Percentiles rank a stretch among this genome's conserved stretches.
Evolutionary conservation across 2,329 filamentous ascomycete genomes (phyloP).

Genomic region (Colletotrichum scovillei): DNA sequence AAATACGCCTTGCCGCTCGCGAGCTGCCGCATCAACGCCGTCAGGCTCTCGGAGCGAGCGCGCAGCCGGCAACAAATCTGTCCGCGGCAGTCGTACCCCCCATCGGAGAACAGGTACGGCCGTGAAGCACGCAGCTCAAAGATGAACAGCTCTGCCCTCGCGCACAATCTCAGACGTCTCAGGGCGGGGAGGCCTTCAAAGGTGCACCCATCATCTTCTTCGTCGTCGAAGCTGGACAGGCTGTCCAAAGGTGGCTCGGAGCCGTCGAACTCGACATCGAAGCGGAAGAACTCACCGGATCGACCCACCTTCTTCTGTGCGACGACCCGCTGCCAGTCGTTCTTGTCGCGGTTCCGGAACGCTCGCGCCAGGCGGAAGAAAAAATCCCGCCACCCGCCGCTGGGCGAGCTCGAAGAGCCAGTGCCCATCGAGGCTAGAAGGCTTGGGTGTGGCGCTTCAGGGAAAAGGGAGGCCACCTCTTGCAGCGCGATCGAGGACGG

Average conservation of each 20-base stretch:
- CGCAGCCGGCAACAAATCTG: neutral
- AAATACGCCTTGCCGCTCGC: neutral
- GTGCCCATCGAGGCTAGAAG: conserved; percentile 38
- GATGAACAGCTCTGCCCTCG: conserved; percentile 12
- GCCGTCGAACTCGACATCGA: conserved; percentile 7
- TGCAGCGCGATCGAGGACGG: conserved; percentile 37
- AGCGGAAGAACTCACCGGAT: conserved; percentile 21
- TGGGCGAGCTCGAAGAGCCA: conserved; percentile 9
- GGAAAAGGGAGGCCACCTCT: conserved; percentile 33
- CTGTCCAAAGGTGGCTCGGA: neutral
- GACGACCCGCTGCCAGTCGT: conserved; percentile 34
- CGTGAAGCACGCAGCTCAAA: neutral
- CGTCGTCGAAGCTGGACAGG: conserved; percentile 1
- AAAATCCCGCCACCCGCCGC: neutral
- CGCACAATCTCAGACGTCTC: neutral
- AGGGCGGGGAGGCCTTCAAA: conserved; percentile 6
- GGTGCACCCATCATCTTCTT: neutral
- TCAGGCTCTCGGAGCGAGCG: neutral
- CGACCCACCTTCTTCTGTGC: conserved; percentile 24
- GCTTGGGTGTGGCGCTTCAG: conserved; percentile 32
- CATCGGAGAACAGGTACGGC: neutral
- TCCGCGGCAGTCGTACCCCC: neutral
- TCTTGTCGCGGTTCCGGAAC: conserved; percentile 30
- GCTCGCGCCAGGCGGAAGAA: conserved; percentile 1
- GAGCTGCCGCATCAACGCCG: neutral